These are phyloP conservation scores for Starmerella bombicola DNA, from an alignment of 805 yeast genomes.

Conservation along the genomic window DNA sequence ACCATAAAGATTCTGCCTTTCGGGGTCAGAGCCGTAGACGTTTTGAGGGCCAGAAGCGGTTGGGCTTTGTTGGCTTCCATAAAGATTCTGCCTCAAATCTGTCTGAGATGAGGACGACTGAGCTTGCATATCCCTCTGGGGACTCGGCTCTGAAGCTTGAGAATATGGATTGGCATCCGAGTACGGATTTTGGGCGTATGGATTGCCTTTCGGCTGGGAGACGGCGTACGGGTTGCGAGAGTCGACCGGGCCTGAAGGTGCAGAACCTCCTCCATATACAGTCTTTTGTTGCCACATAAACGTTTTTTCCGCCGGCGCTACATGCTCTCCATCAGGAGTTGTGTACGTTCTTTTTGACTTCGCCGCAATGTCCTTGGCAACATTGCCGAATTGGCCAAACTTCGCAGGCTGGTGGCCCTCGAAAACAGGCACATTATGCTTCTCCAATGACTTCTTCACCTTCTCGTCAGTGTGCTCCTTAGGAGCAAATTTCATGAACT, in stretches of 20 bases:
- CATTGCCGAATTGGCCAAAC: slow-evolving; percentile 39
- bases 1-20: background rate
- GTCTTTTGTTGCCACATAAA: slow-evolving; percentile 20
- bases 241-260: slow-evolving; percentile 5
- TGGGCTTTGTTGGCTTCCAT: background rate
- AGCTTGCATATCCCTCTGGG: slow-evolving; percentile 2
- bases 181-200: slow-evolving; percentile 16
- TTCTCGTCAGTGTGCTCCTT: slow-evolving; percentile 42
- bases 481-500: slow-evolving; percentile 34
- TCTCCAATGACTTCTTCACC: slow-evolving; percentile 32
- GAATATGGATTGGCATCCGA: slow-evolving; percentile 5
- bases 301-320: slow-evolving; percentile 18
- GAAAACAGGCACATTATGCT: slow-evolving; percentile 35
- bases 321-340: slow-evolving; percentile 16
- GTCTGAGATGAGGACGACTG: background rate
- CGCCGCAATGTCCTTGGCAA: slow-evolving; percentile 36
- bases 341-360: slow-evolving; percentile 15
- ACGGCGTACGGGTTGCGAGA: slow-evolving; percentile 19
- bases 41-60: background rate
- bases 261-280: slow-evolving; percentile 19
- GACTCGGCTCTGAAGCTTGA: slow-evolving; percentile 1
- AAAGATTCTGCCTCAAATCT: background rate
- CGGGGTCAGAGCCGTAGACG: background rate
- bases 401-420: slow-evolving; percentile 34
- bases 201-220: slow-evolving; percentile 20